Evolutionary conservation across 805 yeast genomes (phyloP).

Genomic region (Spathaspora boniae): DNA sequence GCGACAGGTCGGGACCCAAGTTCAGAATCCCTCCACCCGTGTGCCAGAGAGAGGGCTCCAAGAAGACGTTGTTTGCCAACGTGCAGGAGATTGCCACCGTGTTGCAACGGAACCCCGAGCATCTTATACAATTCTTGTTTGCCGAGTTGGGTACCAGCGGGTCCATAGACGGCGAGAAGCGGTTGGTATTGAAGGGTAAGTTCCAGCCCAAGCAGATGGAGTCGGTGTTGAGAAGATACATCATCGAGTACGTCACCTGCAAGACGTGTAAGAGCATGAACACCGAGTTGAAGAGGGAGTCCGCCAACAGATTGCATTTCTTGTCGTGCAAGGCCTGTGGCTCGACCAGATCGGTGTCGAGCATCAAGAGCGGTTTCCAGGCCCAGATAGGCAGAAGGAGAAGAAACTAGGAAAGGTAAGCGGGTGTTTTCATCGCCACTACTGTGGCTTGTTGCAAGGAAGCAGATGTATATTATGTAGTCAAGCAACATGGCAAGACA

Average conservation of each 20-base stretch:
- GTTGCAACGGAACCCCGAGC: constrained; percentile 95
- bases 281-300: constrained; percentile 93
- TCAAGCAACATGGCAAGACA: no score
- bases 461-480: no score
- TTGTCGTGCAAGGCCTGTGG: constrained; percentile 98
- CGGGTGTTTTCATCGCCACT: no score
- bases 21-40: constrained; percentile 97
- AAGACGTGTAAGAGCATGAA: constrained; percentile 98
- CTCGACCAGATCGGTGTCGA: constrained; percentile 91
- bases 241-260: constrained; percentile 96
- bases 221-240: constrained; percentile 92
- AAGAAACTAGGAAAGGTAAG: no score
- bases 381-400: constrained; percentile 93
- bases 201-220: constrained; percentile 98
- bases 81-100: constrained; percentile 92
- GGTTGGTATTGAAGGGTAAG: constrained; percentile 96
- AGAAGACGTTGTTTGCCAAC: constrained; percentile 94
- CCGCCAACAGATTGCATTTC: constrained; percentile 93
- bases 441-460: no score
- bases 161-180: constrained; percentile 95
- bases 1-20: constrained; percentile 88
- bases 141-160: constrained; percentile 99
- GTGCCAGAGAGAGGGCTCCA: constrained; percentile 95
- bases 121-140: constrained; percentile 91
- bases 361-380: constrained; percentile 99